phyloP scores from a whole-genome alignment of 352 stramenopile species.

The Hyaloperonospora arabidopsidis region DNA sequence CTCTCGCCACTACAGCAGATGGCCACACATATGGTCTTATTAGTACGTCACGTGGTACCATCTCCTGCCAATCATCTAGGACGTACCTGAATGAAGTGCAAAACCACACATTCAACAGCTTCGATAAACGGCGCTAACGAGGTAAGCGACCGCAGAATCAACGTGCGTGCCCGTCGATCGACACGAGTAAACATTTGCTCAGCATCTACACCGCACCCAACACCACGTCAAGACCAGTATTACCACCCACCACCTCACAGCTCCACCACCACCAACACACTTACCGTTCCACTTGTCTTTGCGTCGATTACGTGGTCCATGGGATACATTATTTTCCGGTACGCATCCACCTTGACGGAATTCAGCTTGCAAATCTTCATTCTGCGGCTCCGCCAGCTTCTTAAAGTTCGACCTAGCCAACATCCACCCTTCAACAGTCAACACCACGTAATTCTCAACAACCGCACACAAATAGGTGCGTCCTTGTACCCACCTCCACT shows the following conservation, averaged over 20 bases:
- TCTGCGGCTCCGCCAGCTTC: slow-evolving; percentile 69
- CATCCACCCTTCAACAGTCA: neutral
- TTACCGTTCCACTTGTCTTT: slow-evolving; percentile 71
- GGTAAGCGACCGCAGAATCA: slow-evolving; percentile 62
- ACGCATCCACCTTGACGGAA: slow-evolving; percentile 60
- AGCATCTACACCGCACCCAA: slow-evolving; percentile 31
- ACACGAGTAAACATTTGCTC: slow-evolving; percentile 76
- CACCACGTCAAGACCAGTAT: neutral
- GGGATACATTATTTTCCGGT: slow-evolving; percentile 26
- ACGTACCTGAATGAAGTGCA: slow-evolving; percentile 77
- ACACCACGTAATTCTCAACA: neutral
- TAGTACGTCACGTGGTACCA: neutral
- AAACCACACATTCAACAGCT: slow-evolving; percentile 65
- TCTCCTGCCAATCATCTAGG: neutral
- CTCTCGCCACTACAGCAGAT: slow-evolving; percentile 52
- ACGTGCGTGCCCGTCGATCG: slow-evolving; percentile 57
- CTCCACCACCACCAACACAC: slow-evolving; percentile 5
- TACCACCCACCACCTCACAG: neutral
- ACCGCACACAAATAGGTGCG: neutral
- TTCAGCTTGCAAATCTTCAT: slow-evolving; percentile 59
- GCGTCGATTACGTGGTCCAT: slow-evolving; percentile 35
- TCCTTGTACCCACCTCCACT: slow-evolving; percentile 53
- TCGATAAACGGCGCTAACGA: slow-evolving; percentile 69
- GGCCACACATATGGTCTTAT: neutral
- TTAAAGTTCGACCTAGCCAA: slow-evolving; percentile 70